Evolutionary conservation across 2,329 filamentous ascomycete genomes (phyloP).

Genomic region (Grosmannia serpens): DNA sequence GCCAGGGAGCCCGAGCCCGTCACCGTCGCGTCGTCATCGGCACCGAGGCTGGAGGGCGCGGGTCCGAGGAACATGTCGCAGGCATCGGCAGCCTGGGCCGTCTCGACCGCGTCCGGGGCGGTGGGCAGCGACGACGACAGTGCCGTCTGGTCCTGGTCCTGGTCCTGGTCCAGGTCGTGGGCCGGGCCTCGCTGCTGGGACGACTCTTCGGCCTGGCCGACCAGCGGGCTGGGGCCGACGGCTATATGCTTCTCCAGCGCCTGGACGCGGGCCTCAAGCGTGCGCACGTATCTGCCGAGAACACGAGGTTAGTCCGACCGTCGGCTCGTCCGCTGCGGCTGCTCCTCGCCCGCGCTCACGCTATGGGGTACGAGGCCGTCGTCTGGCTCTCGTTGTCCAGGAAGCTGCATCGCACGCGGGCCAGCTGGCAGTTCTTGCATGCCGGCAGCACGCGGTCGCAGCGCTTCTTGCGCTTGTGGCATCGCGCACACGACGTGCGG

Average conservation of each 20-base stretch:
- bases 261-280: constrained; percentile 4
- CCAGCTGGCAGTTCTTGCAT: constrained; percentile 26
- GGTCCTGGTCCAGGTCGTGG: neutral
- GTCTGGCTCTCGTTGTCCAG: constrained; percentile 24
- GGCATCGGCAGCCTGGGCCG: neutral
- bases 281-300: neutral
- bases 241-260: neutral
- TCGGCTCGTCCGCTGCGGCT: neutral
- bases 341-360: constrained; percentile 17
- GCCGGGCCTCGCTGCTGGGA: neutral
- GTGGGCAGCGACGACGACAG: neutral
- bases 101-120: too few relatives aligned
- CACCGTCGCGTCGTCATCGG: neutral
- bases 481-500: constrained; percentile 15
- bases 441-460: constrained; percentile 27
- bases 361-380: constrained; percentile 26
- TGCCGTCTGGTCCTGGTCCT: neutral
- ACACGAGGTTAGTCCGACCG: neutral
- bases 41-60: neutral
- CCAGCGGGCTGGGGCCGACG: too few relatives aligned
- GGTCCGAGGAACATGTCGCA: neutral
- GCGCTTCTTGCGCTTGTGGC: constrained; percentile 30
- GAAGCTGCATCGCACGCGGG: constrained; percentile 28
- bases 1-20: too few relatives aligned
- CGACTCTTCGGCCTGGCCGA: too few relatives aligned